Evolutionary conservation across 2,329 filamentous ascomycete species (phyloP).

Genomic region (Fusarium kyushuense): DNA sequence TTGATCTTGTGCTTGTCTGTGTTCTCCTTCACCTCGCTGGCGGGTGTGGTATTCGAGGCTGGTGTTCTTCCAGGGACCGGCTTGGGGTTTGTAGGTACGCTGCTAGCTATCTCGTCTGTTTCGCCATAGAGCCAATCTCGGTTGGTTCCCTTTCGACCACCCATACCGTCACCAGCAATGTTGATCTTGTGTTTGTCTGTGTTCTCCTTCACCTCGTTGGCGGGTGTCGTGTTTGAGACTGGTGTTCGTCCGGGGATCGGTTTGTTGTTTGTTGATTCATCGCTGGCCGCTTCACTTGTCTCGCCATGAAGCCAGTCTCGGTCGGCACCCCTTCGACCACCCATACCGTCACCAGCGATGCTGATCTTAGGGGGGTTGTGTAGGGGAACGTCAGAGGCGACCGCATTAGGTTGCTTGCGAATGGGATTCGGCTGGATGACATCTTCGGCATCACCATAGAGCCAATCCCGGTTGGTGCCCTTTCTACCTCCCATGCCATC

Average conservation of each 20-base stretch:
- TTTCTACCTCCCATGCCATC: slow-evolving; percentile 75
- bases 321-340: slow-evolving; percentile 65
- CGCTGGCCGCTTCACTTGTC: slow-evolving; percentile 52
- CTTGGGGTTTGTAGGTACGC: slow-evolving; percentile 31
- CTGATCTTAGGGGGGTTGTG: slow-evolving; percentile 49
- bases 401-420: slow-evolving; percentile 36
- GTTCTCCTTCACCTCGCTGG: slow-evolving; percentile 23
- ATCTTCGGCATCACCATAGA: slow-evolving; percentile 58
- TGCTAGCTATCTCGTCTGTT: slow-evolving; percentile 46
- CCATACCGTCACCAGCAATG: slow-evolving; percentile 74
- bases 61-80: slow-evolving; percentile 54
- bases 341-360: slow-evolving; percentile 74
- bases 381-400: slow-evolving; percentile 28
- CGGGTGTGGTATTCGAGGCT: slow-evolving; percentile 20
- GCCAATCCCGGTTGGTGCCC: slow-evolving; percentile 67
- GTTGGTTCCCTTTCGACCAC: slow-evolving; percentile 66
- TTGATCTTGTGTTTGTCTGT: slow-evolving; percentile 50
- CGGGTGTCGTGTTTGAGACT: slow-evolving; percentile 20
- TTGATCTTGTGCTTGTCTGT: slow-evolving; percentile 49
- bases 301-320: slow-evolving; percentile 69
- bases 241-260: slow-evolving; percentile 53
- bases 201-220: slow-evolving; percentile 25
- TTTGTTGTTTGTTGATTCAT: slow-evolving; percentile 34
- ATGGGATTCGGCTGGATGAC: slow-evolving; percentile 41
- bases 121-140: slow-evolving; percentile 58